phyloP scores from a whole-genome alignment of 352 stramenopile species.

The Phytophthora tentaculata region DNA sequence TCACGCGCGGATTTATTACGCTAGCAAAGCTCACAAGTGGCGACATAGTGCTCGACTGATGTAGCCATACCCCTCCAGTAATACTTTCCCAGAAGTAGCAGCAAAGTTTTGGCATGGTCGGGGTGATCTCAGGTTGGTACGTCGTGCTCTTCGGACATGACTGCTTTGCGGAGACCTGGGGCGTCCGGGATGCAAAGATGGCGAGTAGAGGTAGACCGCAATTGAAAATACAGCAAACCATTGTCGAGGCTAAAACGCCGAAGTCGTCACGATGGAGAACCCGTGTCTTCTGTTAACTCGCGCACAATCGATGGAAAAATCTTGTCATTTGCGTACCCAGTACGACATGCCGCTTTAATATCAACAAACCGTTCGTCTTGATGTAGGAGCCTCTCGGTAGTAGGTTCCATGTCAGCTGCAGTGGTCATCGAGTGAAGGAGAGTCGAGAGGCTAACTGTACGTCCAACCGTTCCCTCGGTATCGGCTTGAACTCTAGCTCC shows the following conservation, averaged over 20 bases:
- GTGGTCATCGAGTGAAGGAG: too few species aligned
- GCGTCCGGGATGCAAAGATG: background rate
- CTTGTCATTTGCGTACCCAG: background rate
- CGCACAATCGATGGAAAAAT: background rate
- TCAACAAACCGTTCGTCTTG: background rate
- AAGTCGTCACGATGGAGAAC: background rate
- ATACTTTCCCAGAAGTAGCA: background rate
- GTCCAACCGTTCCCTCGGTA: too few species aligned
- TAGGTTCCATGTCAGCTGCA: too few species aligned
- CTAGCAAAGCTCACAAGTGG: background rate
- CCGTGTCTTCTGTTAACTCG: too few species aligned
- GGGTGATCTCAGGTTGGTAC: background rate
- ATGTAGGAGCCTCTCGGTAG: too few species aligned
- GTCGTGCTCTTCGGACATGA: background rate
- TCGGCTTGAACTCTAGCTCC: too few species aligned
- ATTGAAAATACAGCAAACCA: background rate
- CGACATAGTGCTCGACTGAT: background rate
- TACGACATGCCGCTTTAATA: background rate
- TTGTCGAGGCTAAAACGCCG: background rate
- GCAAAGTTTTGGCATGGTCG: background rate
- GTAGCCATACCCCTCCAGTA: slow-evolving; percentile 2
- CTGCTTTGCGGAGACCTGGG: background rate
- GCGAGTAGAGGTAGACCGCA: background rate
- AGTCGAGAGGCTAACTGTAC: too few species aligned
- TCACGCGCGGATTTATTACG: background rate